Conservation (phyloP, 768 basidiomycete species). For the Suillus lakei region DNA sequence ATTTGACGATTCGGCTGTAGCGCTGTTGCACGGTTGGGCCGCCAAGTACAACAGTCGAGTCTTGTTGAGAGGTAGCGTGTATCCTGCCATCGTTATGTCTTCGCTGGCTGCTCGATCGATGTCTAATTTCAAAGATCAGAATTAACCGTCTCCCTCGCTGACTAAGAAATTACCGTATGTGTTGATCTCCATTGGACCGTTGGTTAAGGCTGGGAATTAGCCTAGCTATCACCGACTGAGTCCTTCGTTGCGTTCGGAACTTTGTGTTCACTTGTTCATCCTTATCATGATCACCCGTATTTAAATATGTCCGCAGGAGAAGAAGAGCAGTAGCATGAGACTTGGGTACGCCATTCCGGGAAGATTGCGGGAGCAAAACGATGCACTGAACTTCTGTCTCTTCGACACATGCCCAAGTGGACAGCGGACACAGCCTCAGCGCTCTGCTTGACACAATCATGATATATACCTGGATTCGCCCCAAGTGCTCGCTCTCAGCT, state of each 20-base stretch:
- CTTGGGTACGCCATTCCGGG: background rate
- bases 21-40: background rate
- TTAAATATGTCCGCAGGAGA: background rate
- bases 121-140: no score
- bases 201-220: no score
- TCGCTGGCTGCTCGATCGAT: background rate
- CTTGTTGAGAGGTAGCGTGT: conserved; percentile 4
- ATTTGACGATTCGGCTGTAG: background rate
- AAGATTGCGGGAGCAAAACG: background rate
- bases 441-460: background rate
- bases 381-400: background rate
- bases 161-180: background rate
- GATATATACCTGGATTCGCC: background rate
- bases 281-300: no score
- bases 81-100: background rate
- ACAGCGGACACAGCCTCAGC: background rate
- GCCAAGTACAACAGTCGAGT: background rate
- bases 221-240: no score
- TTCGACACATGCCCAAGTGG: background rate
- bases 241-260: no score
- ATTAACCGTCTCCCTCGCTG: background rate
- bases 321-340: background rate
- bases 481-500: background rate
- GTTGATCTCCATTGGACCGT: no score
- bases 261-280: no score